Conservation (phyloP, 2,329 filamentous ascomycete genomes). For the Trichoderma lentiforme region DNA sequence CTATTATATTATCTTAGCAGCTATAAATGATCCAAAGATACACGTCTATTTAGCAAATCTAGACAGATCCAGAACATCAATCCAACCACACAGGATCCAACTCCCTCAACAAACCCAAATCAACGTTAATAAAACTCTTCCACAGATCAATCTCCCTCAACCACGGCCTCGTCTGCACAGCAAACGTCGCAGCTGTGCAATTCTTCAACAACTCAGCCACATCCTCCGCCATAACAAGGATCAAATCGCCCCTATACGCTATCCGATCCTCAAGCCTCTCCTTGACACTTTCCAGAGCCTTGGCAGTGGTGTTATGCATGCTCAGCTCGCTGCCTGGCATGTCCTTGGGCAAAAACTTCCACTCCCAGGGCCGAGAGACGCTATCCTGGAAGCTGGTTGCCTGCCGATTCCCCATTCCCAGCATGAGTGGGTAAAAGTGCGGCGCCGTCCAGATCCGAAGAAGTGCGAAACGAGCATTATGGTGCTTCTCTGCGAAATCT, state of each 20-base stretch:
- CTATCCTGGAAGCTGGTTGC: slow-evolving; percentile 28
- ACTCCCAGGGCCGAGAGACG: slow-evolving; percentile 26
- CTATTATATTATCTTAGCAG: no score
- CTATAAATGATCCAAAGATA: neutral
- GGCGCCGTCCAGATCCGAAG: slow-evolving; percentile 29
- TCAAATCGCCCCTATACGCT: slow-evolving; percentile 22
- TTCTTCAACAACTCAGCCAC: slow-evolving; percentile 24
- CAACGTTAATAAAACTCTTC: slow-evolving; percentile 32
- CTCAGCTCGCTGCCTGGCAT: slow-evolving; percentile 28
- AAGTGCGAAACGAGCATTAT: slow-evolving; percentile 26
- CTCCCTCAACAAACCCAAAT: slow-evolving; percentile 22
- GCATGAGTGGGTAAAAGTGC: slow-evolving; percentile 31
- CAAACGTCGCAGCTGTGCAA: slow-evolving; percentile 27
- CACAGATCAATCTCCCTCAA: slow-evolving; percentile 28
- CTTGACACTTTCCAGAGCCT: slow-evolving; percentile 21
- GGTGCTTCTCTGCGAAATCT: slow-evolving; percentile 19
- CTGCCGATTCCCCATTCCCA: slow-evolving; percentile 22
- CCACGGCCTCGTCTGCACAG: slow-evolving; percentile 30
- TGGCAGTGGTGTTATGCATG: slow-evolving; percentile 17
- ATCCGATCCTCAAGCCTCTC: slow-evolving; percentile 24
- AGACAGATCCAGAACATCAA: neutral
- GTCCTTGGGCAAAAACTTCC: slow-evolving; percentile 30
- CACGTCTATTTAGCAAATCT: neutral
- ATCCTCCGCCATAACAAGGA: slow-evolving; percentile 29
- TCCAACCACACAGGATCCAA: slow-evolving; percentile 27